phyloP scores from a whole-genome alignment of 164 flowering plant genomes.

The Annona cherimola region DNA sequence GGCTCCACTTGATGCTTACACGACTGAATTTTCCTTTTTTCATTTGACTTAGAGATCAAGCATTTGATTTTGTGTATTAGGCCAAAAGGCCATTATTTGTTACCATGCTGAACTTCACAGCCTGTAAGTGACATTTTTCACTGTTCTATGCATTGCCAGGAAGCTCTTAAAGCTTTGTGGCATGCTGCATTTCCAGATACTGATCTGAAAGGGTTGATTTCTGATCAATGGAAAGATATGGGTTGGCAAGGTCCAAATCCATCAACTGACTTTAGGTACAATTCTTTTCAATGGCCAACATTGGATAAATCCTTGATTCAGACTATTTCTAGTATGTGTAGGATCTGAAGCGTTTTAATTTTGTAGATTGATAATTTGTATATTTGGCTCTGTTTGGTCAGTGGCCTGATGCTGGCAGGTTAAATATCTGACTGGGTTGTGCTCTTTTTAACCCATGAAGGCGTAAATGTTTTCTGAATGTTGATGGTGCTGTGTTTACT shows the following conservation, averaged over 20 bases:
- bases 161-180: conserved; percentile 80
- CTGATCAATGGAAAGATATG: conserved; percentile 99
- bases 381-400: neutral
- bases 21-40: no score
- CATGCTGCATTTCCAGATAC: conserved; percentile 63
- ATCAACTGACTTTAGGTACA: conserved; percentile 93
- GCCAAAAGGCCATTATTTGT: no score
- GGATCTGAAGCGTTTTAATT: neutral
- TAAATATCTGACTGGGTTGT: neutral
- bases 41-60: no score
- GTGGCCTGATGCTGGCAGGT: neutral
- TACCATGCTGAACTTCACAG: neutral
- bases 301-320: neutral
- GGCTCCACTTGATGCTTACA: no score
- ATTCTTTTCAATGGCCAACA: conserved; percentile 3
- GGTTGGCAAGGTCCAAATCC: conserved; percentile 99
- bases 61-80: no score
- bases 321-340: neutral
- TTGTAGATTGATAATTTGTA: no score
- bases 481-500: neutral
- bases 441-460: neutral
- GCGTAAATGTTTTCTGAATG: neutral
- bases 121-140: neutral
- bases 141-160: conserved; percentile 38
- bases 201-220: conserved; percentile 61